phyloP scores from a whole-genome alignment of 768 basidiomycete species.

The Auriculariales sp. region DNA sequence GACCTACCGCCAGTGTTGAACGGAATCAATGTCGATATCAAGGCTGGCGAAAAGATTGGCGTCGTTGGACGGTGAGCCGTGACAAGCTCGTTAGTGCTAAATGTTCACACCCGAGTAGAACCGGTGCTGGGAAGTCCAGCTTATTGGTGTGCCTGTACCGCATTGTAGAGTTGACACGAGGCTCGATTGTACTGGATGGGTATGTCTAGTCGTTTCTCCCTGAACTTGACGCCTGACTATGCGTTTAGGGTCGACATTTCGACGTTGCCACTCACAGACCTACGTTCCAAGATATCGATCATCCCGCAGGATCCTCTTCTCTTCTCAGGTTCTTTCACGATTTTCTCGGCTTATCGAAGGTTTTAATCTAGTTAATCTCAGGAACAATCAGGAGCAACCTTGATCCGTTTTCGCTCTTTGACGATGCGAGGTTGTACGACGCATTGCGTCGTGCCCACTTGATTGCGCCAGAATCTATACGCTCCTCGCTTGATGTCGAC shows the following conservation, averaged over 20 bases:
- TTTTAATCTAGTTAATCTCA: constrained; percentile 30
- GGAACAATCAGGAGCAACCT: constrained; percentile 78
- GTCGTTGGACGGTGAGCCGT: constrained; percentile 51
- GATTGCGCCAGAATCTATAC: constrained; percentile 32
- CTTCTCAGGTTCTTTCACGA: constrained; percentile 11
- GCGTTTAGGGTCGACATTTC: constrained; percentile 46
- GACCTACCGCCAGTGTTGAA: constrained; percentile 84
- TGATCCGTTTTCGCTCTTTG: constrained; percentile 73
- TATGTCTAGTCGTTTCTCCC: constrained; percentile 5
- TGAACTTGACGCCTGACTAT: constrained; percentile 42
- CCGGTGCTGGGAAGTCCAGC: constrained; percentile 81
- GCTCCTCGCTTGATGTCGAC: constrained; percentile 4
- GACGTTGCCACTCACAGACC: constrained; percentile 58
- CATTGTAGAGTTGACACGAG: constrained; percentile 48
- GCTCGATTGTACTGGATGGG: constrained; percentile 25
- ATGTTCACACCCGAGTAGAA: constrained; percentile 18
- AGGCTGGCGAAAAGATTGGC: constrained; percentile 78
- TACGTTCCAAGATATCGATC: constrained; percentile 55
- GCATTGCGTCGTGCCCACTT: constrained; percentile 76
- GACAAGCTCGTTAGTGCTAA: constrained; percentile 6
- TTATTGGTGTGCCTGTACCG: constrained; percentile 83
- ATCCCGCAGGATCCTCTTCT: constrained; percentile 74
- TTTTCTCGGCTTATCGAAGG: background rate
- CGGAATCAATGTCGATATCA: constrained; percentile 55
- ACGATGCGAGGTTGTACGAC: constrained; percentile 76